Percentiles rank a stretch among this genome's conserved stretches.
These are phyloP conservation scores for Phanerochaete carnosa DNA, from an alignment of 768 basidiomycete species.

Conservation along the genomic window DNA sequence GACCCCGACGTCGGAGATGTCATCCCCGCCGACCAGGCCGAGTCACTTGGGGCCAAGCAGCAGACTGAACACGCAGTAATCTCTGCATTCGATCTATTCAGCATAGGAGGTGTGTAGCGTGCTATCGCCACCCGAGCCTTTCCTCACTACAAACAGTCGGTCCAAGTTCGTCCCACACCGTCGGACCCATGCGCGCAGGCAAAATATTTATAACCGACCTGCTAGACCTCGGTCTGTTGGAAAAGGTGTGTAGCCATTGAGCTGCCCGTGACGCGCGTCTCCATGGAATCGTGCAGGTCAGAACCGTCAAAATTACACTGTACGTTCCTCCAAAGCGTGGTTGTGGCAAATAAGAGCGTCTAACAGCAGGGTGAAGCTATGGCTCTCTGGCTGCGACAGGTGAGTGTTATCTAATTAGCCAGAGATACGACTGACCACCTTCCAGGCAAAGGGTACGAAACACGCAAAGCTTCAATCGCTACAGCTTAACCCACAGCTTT, in stretches of 20 bases:
- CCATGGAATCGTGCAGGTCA: conserved; percentile 44
- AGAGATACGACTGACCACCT: not conserved
- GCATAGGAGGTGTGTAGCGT: conserved; percentile 68
- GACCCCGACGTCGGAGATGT: conserved; percentile 7
- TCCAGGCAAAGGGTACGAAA: conserved; percentile 70
- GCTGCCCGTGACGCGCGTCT: not conserved
- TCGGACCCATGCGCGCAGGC: conserved; percentile 88
- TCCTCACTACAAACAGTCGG: conserved; percentile 36
- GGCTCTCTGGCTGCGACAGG: conserved; percentile 94
- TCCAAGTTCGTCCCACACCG: conserved; percentile 63
- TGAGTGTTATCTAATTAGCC: conserved; percentile 24
- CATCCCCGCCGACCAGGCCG: conserved; percentile 17
- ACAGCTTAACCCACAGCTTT: not conserved
- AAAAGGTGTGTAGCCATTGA: conserved; percentile 46
- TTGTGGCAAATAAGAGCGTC: not conserved
- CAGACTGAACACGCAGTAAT: conserved; percentile 80
- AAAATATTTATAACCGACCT: conserved; percentile 84
- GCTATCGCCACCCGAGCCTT: not conserved
- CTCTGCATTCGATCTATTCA: conserved; percentile 90
- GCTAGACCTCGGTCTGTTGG: conserved; percentile 60
- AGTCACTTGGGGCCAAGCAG: conserved; percentile 1
- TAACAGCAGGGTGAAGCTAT: conserved; percentile 48
- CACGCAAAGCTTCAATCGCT: conserved; percentile 2
- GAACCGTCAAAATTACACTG: conserved; percentile 81
- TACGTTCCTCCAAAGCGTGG: conserved; percentile 33